These are phyloP conservation scores for Hypoxylon trugodes DNA, from an alignment of 495 filamentous ascomycete genomes.

Conservation along the genomic window DNA sequence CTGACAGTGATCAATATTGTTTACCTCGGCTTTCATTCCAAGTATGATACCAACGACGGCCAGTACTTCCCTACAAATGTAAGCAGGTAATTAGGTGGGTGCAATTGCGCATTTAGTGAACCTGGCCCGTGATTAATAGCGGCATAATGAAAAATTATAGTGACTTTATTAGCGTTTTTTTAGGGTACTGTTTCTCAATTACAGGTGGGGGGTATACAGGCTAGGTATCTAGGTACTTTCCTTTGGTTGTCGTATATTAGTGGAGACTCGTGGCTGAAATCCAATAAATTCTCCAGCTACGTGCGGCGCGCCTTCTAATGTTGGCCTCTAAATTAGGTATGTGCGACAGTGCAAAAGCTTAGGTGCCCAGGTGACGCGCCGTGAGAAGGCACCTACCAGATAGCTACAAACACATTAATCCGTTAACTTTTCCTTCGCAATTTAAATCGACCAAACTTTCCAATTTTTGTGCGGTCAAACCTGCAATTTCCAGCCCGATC, in stretches of 20 bases:
- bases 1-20: slow-evolving; percentile 4
- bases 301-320: slow-evolving; percentile 6
- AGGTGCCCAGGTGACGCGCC: slow-evolving; percentile 23
- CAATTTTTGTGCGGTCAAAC: slow-evolving; percentile 4
- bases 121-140: too few species aligned
- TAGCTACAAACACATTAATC: slow-evolving; percentile 24
- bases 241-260: background rate
- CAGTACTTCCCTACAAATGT: too few species aligned
- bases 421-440: slow-evolving; percentile 20
- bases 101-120: too few species aligned
- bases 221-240: background rate
- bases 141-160: too few species aligned
- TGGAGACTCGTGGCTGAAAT: slow-evolving; percentile 4
- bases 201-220: background rate
- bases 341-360: background rate
- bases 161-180: too few species aligned
- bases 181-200: too few species aligned
- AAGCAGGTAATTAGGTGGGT: too few species aligned
- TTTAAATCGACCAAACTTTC: slow-evolving; percentile 11
- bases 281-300: slow-evolving; percentile 1
- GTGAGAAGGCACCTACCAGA: slow-evolving; percentile 6
- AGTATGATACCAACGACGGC: too few species aligned
- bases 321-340: background rate
- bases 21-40: background rate
- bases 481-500: background rate